Base-by-base conservation (phyloP, 2,329 filamentous ascomycete species). In the Cercospora janseana region DNA sequence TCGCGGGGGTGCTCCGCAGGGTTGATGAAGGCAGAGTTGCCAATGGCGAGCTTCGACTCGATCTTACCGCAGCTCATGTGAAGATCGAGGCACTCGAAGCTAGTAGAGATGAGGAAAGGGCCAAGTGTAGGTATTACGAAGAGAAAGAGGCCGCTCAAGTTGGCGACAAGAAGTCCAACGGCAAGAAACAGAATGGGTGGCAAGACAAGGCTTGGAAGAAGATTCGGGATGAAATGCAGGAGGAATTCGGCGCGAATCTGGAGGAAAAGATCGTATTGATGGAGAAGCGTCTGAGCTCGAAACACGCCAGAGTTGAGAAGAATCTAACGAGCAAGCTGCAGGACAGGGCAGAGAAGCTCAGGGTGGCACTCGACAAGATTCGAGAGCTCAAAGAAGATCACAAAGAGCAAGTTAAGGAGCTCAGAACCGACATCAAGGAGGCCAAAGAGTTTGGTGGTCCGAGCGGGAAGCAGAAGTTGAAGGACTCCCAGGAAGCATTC, bases 341-440 rank as follows among this genome's bases (percentile, higher is more conserved):
- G 13, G 31, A 45, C 10, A 49, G 41, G n/a, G 27, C 31, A 6
- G 41, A 49, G 6, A 49, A 45, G 45, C 47, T 49, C 12, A 35
- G 46, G 1, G 15, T 10, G 3, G 20, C 37, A 4, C 8, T 31
- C n/a, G 15, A 46, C 1, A 26, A 46, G n/a, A 15, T 46, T 3
- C 31, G 37, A 10, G 20, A 42, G 0, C 9, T 31, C 9, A 53
- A 53, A 31, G 40, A 32, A n/a, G 40, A 49, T 23, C 49, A 48
- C 13, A 46, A 46, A 26, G 45, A 46, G 4, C 51, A 53, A 18
- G 52, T 55, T 44, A 46, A 35, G 3, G 41, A 50, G 2, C 20
- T 31, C 15, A 60, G 54, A 42, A 51, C 53, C 1, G 40, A 53
- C 26, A 35, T 28, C 18, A 44, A 48, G 8, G 46, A 48, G 8